phyloP scores from a whole-genome alignment of 2,329 filamentous ascomycete species.

The Talaromyces sp. region DNA sequence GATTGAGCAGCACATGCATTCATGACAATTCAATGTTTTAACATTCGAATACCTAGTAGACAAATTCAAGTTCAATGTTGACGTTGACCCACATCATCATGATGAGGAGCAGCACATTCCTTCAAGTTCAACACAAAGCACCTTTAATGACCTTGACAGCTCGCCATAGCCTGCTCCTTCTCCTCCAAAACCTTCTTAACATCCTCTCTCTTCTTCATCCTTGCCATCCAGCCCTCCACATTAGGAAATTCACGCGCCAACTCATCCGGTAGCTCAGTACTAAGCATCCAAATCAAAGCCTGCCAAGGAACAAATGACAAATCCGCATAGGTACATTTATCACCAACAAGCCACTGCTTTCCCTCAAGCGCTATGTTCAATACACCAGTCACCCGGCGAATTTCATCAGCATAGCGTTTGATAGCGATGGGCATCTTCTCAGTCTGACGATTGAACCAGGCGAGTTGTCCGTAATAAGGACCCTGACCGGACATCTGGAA shows the following conservation, averaged over 20 bases:
- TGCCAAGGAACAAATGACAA: conserved; percentile 47
- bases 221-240: conserved; percentile 40
- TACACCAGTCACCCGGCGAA: conserved; percentile 47
- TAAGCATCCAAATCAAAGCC: neutral
- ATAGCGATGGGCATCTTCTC: conserved; percentile 48
- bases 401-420: conserved; percentile 50
- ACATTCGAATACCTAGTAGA: too few species aligned
- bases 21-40: too few species aligned
- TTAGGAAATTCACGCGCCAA: conserved; percentile 10
- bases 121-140: too few species aligned
- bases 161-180: too few species aligned
- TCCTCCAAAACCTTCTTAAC: too few species aligned
- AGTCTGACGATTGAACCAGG: conserved; percentile 49
- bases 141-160: too few species aligned
- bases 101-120: too few species aligned
- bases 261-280: neutral
- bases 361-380: conserved; percentile 9
- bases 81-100: too few species aligned
- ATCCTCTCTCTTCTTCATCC: too few species aligned
- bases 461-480: conserved; percentile 52
- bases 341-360: conserved; percentile 46
- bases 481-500: conserved; percentile 52
- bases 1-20: too few species aligned
- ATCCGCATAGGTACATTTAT: conserved; percentile 48
- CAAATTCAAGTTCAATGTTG: too few species aligned